Base-by-base conservation (phyloP, 805 yeast genomes). In the Candida ulmi region DNA sequence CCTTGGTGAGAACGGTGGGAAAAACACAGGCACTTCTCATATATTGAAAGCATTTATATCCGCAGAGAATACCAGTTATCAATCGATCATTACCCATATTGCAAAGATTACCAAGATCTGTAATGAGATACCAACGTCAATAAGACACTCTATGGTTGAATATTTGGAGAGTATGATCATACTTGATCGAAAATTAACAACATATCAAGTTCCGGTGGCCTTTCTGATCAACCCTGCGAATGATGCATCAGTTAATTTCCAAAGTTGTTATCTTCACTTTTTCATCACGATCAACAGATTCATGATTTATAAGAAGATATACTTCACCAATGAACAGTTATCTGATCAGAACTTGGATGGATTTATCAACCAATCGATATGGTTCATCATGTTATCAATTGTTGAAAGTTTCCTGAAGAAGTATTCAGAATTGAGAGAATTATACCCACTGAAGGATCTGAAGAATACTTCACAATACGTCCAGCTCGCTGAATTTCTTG, bases 371-470 rank as follows among this genome's bases (percentile, higher is more conserved):
- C 40, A 40, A n/a, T 47, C 49, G 1, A 40, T 45, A 6, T 48
- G 53, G 55, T 46, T 48, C 13, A 23, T 52, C 11, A 41, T 50
- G 46, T 33, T 47, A n/a, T 52, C 56, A 11, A 50, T 50, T 8
- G 38, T 47, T 2, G 52, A 50, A 24, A 43, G 48, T 23, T 52
- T 48, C 33, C 27, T 52, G 18, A 48, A 45, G 23, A 40, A 42
- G 23, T 50, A 52, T 35, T 42, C 37, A 18, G 45, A 47, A 17
- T 30, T 50, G 13, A 36, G 45, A 12, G 39, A 33, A 18, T 17
- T 45, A 12, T 48, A 45, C 32, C 50, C 48, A 3, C 39, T 42
- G 3, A 42, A 38, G n/a, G 49, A 46, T 17, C 31, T 12, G 13
- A 28, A 28, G 9, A 33, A 43, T 26, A 9, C 35, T 11, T 38